Evolutionary conservation across 305 asterid species (phyloP), one percentile per base, ranked within the genome.

Genomic region (Caryopteris hybrid): DNA sequence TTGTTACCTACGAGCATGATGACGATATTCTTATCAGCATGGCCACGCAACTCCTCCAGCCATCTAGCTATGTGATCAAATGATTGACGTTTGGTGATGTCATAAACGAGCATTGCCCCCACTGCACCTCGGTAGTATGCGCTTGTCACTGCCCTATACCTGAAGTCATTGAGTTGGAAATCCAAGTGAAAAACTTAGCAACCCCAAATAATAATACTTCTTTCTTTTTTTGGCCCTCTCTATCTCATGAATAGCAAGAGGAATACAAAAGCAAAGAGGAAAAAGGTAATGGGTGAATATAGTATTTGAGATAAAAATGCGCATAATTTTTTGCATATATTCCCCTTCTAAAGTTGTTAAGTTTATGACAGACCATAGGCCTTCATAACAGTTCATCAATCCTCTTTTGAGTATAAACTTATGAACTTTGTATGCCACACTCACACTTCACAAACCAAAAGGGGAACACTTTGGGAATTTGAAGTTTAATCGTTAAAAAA

Each of bases 71-170:
- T 72, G 23, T 89, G 92, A 74, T 89, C 95, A 57, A 89, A 89
- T 4, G 92, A 74, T 71, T 84, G 88, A 10, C 91, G 95, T 58
- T 78, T 89, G 64, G 87, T 79, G 69, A 89, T 87, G 73, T 89
- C 96, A 65, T 87, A 89, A 17, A 86, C 95, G 59, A 89, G 86
- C 96, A 89, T 80, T 61, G 96, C 96, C 65, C 96, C 96, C 21
- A 87, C 85, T 60, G 96, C 93, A 70, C 96, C 95, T 83, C 96
- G 80, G 82, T 90, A 90, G 64, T 90, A 90, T 1, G 96, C 96
- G 77, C 88, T 90, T 7, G 96, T 90, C 46, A 87, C 96, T 48
- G 96, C 96, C 56, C 96, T 76, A 57, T 90, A 90, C 77, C 96
- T 90, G 88, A 74, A 70, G 58, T 22, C 66, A 59, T 23, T 53